Percentiles rank a stretch among this genome's conserved stretches.
Conservation (phyloP, 345 rosid genomes). For the Salix udensis region DNA sequence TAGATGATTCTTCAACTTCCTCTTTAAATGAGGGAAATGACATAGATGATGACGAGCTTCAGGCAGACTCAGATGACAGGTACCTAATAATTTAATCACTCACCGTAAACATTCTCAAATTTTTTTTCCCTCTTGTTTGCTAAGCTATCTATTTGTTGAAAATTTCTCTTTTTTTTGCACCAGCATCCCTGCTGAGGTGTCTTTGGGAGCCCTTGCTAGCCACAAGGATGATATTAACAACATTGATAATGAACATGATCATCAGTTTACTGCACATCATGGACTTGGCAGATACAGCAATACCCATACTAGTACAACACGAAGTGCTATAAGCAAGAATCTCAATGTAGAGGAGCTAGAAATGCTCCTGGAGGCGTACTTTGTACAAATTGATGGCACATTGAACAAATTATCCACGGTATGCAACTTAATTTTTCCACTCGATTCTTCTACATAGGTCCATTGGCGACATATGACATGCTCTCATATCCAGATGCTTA, state of each 20-base stretch:
- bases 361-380: slow-evolving; percentile 97
- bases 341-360: slow-evolving; percentile 90
- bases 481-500: not conserved
- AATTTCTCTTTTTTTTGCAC: slow-evolving; percentile 6
- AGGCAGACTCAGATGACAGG: slow-evolving; percentile 58
- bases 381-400: slow-evolving; percentile 88
- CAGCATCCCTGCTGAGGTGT: slow-evolving; percentile 54
- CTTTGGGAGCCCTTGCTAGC: slow-evolving; percentile 28
- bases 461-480: not conserved
- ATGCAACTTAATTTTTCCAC: slow-evolving; percentile 16
- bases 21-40: slow-evolving; percentile 55
- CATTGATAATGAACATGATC: slow-evolving; percentile 39
- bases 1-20: slow-evolving; percentile 59
- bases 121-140: not conserved
- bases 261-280: slow-evolving; percentile 41
- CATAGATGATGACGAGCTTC: slow-evolving; percentile 46
- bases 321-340: slow-evolving; percentile 61
- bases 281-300: slow-evolving; percentile 53
- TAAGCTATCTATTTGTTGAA: not conserved
- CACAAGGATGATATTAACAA: slow-evolving; percentile 42
- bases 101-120: not conserved
- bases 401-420: slow-evolving; percentile 90
- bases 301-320: slow-evolving; percentile 56
- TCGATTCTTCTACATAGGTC: not conserved
- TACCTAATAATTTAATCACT: slow-evolving; percentile 8